Percentiles rank a stretch among this genome's conserved stretches.
phyloP scores from a whole-genome alignment of 495 filamentous ascomycete genomes.

The Penicillium lividum region DNA sequence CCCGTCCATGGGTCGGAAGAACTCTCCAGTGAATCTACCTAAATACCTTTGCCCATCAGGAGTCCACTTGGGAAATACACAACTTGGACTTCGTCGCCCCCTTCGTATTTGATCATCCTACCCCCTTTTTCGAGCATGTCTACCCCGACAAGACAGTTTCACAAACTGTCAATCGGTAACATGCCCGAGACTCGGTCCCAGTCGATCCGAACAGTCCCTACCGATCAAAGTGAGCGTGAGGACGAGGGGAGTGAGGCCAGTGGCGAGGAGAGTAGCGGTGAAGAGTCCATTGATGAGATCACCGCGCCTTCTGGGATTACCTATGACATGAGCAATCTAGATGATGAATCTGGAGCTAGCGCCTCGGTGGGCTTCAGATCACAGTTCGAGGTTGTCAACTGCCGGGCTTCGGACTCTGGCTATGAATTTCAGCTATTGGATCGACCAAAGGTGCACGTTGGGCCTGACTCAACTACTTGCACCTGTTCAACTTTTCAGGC shows the following conservation, averaged over 20 bases:
- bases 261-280: constrained; percentile 17
- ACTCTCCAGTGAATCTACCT: constrained; percentile 29
- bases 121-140: constrained; percentile 33
- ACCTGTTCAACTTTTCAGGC: constrained; percentile 39
- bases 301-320: constrained; percentile 42
- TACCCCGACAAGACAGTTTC: constrained; percentile 43
- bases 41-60: constrained; percentile 7
- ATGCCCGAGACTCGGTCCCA: constrained; percentile 34
- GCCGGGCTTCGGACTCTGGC: constrained; percentile 29
- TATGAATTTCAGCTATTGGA: constrained; percentile 43
- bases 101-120: constrained; percentile 6
- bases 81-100: constrained; percentile 2
- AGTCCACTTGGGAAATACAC: constrained; percentile 7
- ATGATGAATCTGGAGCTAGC: constrained; percentile 35
- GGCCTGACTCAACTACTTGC: constrained; percentile 32
- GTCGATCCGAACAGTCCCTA: constrained; percentile 21
- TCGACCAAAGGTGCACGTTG: constrained; percentile 35
- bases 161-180: constrained; percentile 39
- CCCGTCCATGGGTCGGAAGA: constrained; percentile 42
- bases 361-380: constrained; percentile 40
- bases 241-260: constrained; percentile 8
- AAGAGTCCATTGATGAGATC: constrained; percentile 16
- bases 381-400: constrained; percentile 39
- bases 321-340: constrained; percentile 42
- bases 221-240: constrained; percentile 25